Base-by-base conservation (phyloP, 2,329 filamentous ascomycete genomes). In the Cercospora janseana region DNA sequence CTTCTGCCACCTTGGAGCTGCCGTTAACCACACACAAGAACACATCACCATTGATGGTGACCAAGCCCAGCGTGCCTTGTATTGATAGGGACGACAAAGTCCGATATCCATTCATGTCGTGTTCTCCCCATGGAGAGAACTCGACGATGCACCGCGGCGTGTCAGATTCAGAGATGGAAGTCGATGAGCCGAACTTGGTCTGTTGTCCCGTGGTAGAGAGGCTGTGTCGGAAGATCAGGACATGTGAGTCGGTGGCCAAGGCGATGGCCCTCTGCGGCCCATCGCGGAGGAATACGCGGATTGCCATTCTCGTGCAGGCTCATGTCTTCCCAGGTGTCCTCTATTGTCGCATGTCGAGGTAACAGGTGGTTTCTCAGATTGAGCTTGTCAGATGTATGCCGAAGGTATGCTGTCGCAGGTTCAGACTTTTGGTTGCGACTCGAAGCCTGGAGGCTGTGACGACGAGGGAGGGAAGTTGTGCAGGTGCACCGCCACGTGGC, bases 1-100 rank as follows among this genome's bases (percentile, higher is more conserved):
- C 79, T 1, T 82, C 89, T 12, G 91, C 92, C 4, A 91, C 89
- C 55, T 85, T 82, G 15, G 81, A 79, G 28, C 88, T 86, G 37
- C 83, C 82, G 21, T 87, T 94, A 46, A 97, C 87, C 50, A 96
- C 86, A 54, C 90, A 93, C 12, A 97, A 75, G 67, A 97, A 97
- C 10, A 96, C 85, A 73, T 96, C 89, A 52, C 82, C 79, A 56
- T 84, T 82, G 55, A 95, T 79, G 0, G 89, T 86, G 60, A 96
- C 92, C 55, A 97, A 75, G 2, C 92, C 92, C 37, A 97, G 75
- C 0, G 91, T 97, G 48, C 92, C 92, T 66, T 89, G 85, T 26
- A 91, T 86, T 12, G 84, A 83, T 38, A 87, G 77, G 13, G 83
- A 80, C 23, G 83, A 87, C 52, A 96, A 73, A 9, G 84, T 78